Evolutionary conservation across 768 basidiomycete genomes (phyloP), one percentile per base, ranked within the genome.

Genomic region (Fibroporia radiculosa): DNA sequence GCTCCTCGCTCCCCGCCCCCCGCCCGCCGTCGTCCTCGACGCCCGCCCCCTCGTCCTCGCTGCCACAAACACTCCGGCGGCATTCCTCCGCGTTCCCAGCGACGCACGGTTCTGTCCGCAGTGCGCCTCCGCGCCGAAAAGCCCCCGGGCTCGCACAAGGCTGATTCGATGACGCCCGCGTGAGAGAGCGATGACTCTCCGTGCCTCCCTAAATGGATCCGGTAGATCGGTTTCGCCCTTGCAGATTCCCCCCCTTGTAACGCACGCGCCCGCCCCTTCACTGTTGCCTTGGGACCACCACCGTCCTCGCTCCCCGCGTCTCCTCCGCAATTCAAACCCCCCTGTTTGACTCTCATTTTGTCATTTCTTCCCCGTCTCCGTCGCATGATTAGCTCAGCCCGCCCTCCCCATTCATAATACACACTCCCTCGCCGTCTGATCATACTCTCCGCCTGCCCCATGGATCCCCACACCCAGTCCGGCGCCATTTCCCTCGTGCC

Each of bases 201-300:
- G 16, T n/a, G 20, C 41, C 41, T 3, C 39, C 29, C 8, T 42
- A 29, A 29, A 12, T 32, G 29, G 41, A 5, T n/a, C 36, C 45
- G 45, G 45, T 22, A 46, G 45, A 46, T 46, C 38, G 24, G 37
- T 46, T 46, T 29, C 25, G 45, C 45, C 45, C 16, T 28, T 25
- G 3, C 27, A 46, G 28, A 39, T 46, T 20, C 36, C 20, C 38
- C 38, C 32, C 29, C 25, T 32, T 45, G 41, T 42, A 42, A 42
- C 41, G 41, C 28, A 31, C 41, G 42, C 42, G 36, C 28, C 39
- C 24, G 13, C 29, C 34, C 32, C 28, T 22, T 28, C 41, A 29
- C 13, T 11, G 28, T 42, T 42, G 29, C 18, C 12, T 22, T 32
- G 18, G 41, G 20, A 42, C 41, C 41, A 42, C 28, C 41, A 42